Percentiles rank a stretch among this genome's conserved stretches.
These are phyloP conservation scores for Acacia melanoxylon DNA, from an alignment of 306 rosid species.

Conservation along the genomic window DNA sequence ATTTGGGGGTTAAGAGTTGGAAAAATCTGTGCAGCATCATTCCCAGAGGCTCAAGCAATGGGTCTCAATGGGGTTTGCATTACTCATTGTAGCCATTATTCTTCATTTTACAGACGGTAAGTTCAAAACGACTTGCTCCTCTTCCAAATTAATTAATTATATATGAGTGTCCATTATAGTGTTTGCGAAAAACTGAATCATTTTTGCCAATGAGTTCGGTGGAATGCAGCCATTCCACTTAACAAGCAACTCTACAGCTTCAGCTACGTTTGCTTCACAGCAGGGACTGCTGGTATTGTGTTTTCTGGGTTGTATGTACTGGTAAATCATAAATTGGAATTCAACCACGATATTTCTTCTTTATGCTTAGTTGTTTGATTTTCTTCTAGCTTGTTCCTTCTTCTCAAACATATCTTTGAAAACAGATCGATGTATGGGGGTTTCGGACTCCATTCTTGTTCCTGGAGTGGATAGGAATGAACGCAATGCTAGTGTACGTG, in stretches of 20 bases:
- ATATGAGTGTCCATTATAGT: background rate
- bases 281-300: conserved; percentile 67
- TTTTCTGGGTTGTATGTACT: conserved; percentile 62
- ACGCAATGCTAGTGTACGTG: conserved; percentile 78
- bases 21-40: conserved; percentile 49
- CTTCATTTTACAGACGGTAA: conserved; percentile 70
- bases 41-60: conserved; percentile 71
- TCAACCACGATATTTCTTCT: background rate
- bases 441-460: conserved; percentile 57
- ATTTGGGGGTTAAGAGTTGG: background rate
- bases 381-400: background rate
- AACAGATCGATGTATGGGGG: conserved; percentile 71
- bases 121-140: background rate
- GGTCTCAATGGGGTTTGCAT: conserved; percentile 59
- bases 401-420: background rate
- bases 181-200: background rate
- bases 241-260: conserved; percentile 80
- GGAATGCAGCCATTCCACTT: conserved; percentile 66
- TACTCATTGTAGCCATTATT: conserved; percentile 52
- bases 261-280: conserved; percentile 78
- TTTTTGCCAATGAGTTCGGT: background rate
- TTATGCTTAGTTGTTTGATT: background rate
- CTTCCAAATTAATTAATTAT: background rate
- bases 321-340: conserved; percentile 32
- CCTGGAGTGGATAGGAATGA: conserved; percentile 84